Conservation (phyloP, 192 early-diverging fungal genomes). For the Linnemannia schmuckeri region DNA sequence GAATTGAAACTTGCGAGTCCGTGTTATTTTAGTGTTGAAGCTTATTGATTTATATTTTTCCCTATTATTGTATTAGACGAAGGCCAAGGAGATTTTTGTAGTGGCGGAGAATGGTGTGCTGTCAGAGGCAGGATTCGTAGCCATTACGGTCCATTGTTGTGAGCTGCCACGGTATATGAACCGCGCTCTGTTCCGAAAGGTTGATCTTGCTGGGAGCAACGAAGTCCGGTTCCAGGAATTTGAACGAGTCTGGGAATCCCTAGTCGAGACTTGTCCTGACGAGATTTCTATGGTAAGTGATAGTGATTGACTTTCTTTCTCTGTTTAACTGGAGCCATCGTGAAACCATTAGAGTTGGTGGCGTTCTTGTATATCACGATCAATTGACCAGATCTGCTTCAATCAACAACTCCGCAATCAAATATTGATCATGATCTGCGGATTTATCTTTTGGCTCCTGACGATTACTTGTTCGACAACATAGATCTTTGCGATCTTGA, state of each 20-base stretch:
- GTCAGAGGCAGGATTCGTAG: conserved; percentile 62
- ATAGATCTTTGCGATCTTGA: conserved; percentile 72
- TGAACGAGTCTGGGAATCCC: conserved; percentile 42
- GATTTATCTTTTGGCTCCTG: neutral
- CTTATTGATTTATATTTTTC: neutral
- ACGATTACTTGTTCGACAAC: neutral
- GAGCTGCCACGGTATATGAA: conserved; percentile 78
- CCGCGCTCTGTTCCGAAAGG: conserved; percentile 70
- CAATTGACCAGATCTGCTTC: conserved; percentile 14
- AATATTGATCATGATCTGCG: neutral
- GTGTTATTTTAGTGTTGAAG: neutral
- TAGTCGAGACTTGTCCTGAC: conserved; percentile 48
- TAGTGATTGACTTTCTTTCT: conserved; percentile 15
- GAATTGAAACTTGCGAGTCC: no score
- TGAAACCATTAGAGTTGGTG: conserved; percentile 2
- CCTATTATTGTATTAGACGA: conserved; percentile 13
- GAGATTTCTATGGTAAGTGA: conserved; percentile 58
- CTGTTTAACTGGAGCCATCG: conserved; percentile 10
- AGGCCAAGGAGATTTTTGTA: conserved; percentile 44
- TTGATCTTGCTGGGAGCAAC: conserved; percentile 23
- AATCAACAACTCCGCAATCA: no score
- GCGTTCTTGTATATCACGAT: neutral
- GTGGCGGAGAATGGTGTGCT: conserved; percentile 25
- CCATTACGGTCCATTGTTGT: conserved; percentile 65
- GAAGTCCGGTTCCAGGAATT: conserved; percentile 44